A percentile compares a stretch with the other conserved stretches of the same genome.
Evolutionary conservation across 164 flowering plant genomes (phyloP).

Genomic region (Aristolochia contorta): DNA sequence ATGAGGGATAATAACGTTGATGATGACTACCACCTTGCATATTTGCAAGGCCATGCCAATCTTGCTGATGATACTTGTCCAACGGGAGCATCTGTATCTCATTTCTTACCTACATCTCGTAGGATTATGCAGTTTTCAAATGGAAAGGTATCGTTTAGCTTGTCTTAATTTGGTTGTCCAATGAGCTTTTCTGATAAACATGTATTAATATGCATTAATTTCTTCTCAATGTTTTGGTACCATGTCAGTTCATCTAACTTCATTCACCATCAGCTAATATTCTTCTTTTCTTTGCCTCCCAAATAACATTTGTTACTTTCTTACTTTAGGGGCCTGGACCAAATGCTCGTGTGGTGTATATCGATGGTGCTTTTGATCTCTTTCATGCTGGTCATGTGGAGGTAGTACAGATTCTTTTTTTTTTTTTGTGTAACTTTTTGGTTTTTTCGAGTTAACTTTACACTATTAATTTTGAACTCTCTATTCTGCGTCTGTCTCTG

Average conservation of each 20-base stretch:
- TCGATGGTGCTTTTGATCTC: slow-evolving; percentile 88
- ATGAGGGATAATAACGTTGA: slow-evolving; percentile 20
- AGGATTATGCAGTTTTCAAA: slow-evolving; percentile 80
- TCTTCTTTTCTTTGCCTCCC: neutral
- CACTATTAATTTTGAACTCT: neutral
- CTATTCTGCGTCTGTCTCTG: neutral
- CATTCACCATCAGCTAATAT: neutral
- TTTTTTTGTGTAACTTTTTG: too few relatives aligned
- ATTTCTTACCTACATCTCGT: slow-evolving; percentile 71
- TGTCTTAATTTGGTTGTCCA: neutral
- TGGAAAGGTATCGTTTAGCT: slow-evolving; percentile 49
- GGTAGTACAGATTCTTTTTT: slow-evolving; percentile 23
- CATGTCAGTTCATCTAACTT: too few relatives aligned
- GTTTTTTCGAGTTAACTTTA: too few relatives aligned
- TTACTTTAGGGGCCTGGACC: slow-evolving; percentile 69
- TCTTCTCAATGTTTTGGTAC: too few relatives aligned
- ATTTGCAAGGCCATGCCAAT: slow-evolving; percentile 16
- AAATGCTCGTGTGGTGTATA: slow-evolving; percentile 68
- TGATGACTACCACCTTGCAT: slow-evolving; percentile 15
- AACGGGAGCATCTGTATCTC: slow-evolving; percentile 36
- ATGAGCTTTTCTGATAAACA: neutral
- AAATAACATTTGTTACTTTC: slow-evolving; percentile 1
- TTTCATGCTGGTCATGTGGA: slow-evolving; percentile 93
- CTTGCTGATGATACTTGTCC: slow-evolving; percentile 14
- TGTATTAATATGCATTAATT: too few relatives aligned